phyloP scores from a whole-genome alignment of 2,329 filamentous ascomycete genomes.

The Aureobasidium sp. region DNA sequence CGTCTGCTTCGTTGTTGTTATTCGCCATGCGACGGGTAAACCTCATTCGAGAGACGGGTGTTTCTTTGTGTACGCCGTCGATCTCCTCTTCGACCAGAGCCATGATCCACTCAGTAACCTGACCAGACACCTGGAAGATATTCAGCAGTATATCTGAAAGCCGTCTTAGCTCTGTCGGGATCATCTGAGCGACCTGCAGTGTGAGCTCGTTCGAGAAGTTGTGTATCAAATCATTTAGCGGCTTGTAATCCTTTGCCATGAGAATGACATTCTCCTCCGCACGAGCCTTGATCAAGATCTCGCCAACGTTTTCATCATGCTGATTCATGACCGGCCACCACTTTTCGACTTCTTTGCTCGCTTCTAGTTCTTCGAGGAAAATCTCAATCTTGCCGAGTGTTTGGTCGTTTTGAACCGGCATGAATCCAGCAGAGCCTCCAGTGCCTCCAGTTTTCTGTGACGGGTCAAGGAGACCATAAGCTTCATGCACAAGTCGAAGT shows the following conservation, averaged over 20 bases:
- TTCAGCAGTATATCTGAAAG: slow-evolving; percentile 82
- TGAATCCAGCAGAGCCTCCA: slow-evolving; percentile 29
- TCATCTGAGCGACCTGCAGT: slow-evolving; percentile 68
- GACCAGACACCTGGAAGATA: slow-evolving; percentile 88
- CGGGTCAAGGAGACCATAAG: slow-evolving; percentile 24
- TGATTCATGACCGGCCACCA: slow-evolving; percentile 77
- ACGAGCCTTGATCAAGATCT: slow-evolving; percentile 73
- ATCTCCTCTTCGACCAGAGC: slow-evolving; percentile 94
- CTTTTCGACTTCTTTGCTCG: slow-evolving; percentile 70
- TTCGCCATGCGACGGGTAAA: slow-evolving; percentile 65
- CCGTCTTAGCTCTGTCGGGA: slow-evolving; percentile 69
- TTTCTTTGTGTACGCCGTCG: slow-evolving; percentile 80
- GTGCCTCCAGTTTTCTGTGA: slow-evolving; percentile 22
- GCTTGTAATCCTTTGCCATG: slow-evolving; percentile 74
- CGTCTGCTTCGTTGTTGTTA: slow-evolving; percentile 49
- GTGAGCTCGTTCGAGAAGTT: slow-evolving; percentile 78
- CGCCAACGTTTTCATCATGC: slow-evolving; percentile 66
- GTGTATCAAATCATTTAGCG: slow-evolving; percentile 74
- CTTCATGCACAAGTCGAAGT: slow-evolving; percentile 32
- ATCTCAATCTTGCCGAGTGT: slow-evolving; percentile 71
- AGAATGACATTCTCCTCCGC: slow-evolving; percentile 87
- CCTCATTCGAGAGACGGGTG: slow-evolving; percentile 55
- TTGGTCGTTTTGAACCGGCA: slow-evolving; percentile 39
- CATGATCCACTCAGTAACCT: slow-evolving; percentile 82
- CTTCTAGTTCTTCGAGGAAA: slow-evolving; percentile 67